Evolutionary conservation across 1,284 basidiomycete genomes (phyloP).

Genomic region (Tremellales sp.): DNA sequence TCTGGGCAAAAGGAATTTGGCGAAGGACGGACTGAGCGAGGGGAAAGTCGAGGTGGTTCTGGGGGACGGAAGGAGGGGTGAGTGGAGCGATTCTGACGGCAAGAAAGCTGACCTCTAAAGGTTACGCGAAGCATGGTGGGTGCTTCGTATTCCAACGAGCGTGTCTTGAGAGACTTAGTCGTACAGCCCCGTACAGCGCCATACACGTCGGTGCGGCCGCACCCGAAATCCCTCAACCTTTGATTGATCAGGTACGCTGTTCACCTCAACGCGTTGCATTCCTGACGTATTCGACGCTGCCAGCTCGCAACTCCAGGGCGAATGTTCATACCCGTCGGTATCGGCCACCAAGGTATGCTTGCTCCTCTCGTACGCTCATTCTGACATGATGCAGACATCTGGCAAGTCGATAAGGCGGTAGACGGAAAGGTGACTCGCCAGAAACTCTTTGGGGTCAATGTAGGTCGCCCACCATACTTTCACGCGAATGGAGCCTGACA

Average conservation of each 20-base stretch:
- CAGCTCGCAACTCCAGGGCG: constrained; percentile 80
- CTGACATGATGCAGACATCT: constrained; percentile 56
- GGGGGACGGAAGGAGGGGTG: constrained; percentile 79
- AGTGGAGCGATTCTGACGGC: background rate
- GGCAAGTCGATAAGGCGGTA: constrained; percentile 74
- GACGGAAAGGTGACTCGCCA: constrained; percentile 65
- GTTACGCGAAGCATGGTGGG: constrained; percentile 12
- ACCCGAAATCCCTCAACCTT: constrained; percentile 63
- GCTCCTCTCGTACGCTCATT: background rate
- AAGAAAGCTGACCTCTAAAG: constrained; percentile 7
- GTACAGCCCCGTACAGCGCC: constrained; percentile 69
- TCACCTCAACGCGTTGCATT: background rate
- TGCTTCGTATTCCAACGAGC: background rate
- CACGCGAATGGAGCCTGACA: background rate
- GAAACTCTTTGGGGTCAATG: constrained; percentile 75
- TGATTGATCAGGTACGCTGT: constrained; percentile 58
- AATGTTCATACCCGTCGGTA: constrained; percentile 91
- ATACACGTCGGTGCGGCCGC: constrained; percentile 97
- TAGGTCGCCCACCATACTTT: constrained; percentile 47
- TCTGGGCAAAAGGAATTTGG: constrained; percentile 66
- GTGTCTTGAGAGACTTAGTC: constrained; percentile 5
- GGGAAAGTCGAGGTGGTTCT: constrained; percentile 58
- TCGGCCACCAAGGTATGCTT: constrained; percentile 42
- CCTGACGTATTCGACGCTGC: background rate
- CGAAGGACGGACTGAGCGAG: constrained; percentile 59